These are phyloP conservation scores for Alternaria arbusti DNA, from an alignment of 2,329 filamentous ascomycete species.

Conservation along the genomic window DNA sequence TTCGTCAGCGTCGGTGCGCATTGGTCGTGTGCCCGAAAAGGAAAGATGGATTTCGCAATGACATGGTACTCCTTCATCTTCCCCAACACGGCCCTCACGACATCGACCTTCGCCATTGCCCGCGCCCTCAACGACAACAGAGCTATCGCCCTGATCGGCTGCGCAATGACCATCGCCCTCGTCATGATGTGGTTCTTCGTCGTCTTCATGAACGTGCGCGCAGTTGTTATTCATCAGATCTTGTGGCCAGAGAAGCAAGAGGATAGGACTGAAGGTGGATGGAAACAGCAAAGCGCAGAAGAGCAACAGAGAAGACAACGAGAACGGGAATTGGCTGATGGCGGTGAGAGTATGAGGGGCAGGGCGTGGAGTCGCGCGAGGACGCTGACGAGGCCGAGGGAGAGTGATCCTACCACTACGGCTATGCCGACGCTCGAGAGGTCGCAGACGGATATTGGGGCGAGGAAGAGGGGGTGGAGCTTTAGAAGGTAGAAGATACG, in stretches of 20 bases:
- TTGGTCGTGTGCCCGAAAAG: constrained; percentile 67
- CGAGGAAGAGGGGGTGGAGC: constrained; percentile 22
- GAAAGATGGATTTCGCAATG: constrained; percentile 77
- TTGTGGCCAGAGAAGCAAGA: constrained; percentile 77
- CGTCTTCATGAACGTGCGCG: constrained; percentile 72
- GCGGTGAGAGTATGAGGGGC: constrained; percentile 23
- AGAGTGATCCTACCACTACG: neutral
- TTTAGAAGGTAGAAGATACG: constrained; percentile 13
- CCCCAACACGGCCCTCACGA: constrained; percentile 76
- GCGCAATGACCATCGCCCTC: constrained; percentile 69
- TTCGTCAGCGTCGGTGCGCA: constrained; percentile 78
- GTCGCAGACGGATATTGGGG: constrained; percentile 17
- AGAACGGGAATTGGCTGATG: constrained; percentile 21
- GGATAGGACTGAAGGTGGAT: constrained; percentile 67
- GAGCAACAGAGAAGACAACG: constrained; percentile 32
- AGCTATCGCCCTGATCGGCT: constrained; percentile 71
- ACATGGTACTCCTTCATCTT: constrained; percentile 86
- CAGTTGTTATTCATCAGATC: constrained; percentile 71
- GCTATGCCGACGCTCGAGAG: constrained; percentile 5
- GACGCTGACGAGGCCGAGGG: constrained; percentile 25
- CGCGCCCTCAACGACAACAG: constrained; percentile 55
- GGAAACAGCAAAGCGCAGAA: constrained; percentile 47
- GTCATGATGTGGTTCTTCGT: constrained; percentile 73
- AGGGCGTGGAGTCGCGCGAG: constrained; percentile 29
- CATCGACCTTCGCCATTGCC: constrained; percentile 75